Evolutionary conservation across 495 filamentous ascomycete species (phyloP).

Genomic region (Talaromyces liani): DNA sequence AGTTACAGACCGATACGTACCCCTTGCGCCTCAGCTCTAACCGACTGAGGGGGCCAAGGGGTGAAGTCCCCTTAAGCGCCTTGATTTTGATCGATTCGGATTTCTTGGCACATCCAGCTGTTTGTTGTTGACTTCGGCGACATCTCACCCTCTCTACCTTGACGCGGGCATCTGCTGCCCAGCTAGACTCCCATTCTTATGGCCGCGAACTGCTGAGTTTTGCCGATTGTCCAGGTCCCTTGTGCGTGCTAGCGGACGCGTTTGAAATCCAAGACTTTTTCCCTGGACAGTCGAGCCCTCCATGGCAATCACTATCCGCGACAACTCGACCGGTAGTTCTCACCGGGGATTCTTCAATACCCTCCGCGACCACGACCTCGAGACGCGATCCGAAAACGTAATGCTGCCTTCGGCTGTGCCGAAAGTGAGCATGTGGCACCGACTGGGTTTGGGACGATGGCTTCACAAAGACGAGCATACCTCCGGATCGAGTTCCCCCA

Average conservation of each 20-base stretch:
- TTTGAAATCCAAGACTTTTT: not conserved
- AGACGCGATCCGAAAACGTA: slow-evolving; percentile 4
- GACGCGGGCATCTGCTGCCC: slow-evolving; percentile 8
- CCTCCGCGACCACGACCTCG: slow-evolving; percentile 7
- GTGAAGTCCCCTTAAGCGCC: not conserved
- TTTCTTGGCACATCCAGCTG: not conserved
- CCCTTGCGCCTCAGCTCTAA: slow-evolving; percentile 1
- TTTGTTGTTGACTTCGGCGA: not conserved
- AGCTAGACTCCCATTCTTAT: slow-evolving; percentile 4
- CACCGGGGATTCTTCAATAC: slow-evolving; percentile 7
- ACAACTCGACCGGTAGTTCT: slow-evolving; percentile 8
- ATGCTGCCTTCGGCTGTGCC: slow-evolving; percentile 14
- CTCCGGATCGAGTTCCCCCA: slow-evolving; percentile 15
- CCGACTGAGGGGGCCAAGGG: slow-evolving; percentile 4
- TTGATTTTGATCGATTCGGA: not conserved
- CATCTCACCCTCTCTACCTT: not conserved
- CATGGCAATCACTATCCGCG: slow-evolving; percentile 13
- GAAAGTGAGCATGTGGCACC: slow-evolving; percentile 47
- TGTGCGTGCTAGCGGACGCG: slow-evolving; percentile 9
- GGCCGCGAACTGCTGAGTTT: slow-evolving; percentile 7
- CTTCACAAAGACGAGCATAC: slow-evolving; percentile 36
- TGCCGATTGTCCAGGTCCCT: slow-evolving; percentile 10
- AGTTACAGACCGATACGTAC: not conserved
- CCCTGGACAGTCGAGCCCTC: slow-evolving; percentile 8
- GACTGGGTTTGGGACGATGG: slow-evolving; percentile 37